These are phyloP conservation scores for Chaetomium fimeti DNA, from an alignment of 495 filamentous ascomycete species.

Conservation along the genomic window DNA sequence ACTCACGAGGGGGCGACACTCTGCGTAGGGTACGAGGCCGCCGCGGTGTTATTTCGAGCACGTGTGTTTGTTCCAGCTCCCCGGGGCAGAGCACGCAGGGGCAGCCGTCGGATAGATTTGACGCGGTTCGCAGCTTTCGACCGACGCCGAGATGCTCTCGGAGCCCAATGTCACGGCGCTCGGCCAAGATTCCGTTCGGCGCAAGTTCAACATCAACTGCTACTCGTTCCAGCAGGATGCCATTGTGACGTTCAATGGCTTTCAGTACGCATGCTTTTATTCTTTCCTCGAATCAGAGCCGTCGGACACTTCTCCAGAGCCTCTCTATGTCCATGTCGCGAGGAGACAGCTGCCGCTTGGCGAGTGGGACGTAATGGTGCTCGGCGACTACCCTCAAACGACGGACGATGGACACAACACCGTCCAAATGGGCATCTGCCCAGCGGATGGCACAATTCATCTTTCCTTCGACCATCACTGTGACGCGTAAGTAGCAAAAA, in stretches of 20 bases:
- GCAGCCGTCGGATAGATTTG: not conserved
- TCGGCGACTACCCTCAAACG: conserved; percentile 51
- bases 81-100: not conserved
- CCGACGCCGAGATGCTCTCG: conserved; percentile 26
- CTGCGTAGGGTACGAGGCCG: not conserved
- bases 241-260: conserved; percentile 41
- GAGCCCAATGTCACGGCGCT: conserved; percentile 36
- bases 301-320: conserved; percentile 26
- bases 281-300: conserved; percentile 26
- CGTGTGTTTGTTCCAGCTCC: conserved; percentile 8
- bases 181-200: conserved; percentile 39
- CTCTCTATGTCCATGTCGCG: conserved; percentile 45
- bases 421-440: conserved; percentile 49
- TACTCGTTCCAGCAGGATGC: conserved; percentile 48
- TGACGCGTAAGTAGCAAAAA: conserved; percentile 31
- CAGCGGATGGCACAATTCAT: conserved; percentile 51
- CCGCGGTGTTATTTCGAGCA: not conserved
- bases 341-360: conserved; percentile 41
- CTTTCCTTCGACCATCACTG: conserved; percentile 50
- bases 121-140: not conserved
- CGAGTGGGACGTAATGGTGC: conserved; percentile 44
- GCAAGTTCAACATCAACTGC: conserved; percentile 42
- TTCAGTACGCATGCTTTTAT: conserved; percentile 51
- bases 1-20: not conserved
- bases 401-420: conserved; percentile 52